Evolutionary conservation across 1,284 basidiomycete genomes (phyloP), one percentile per base, ranked within the genome.

Genomic region (Rhodotorula mucilaginosa): DNA sequence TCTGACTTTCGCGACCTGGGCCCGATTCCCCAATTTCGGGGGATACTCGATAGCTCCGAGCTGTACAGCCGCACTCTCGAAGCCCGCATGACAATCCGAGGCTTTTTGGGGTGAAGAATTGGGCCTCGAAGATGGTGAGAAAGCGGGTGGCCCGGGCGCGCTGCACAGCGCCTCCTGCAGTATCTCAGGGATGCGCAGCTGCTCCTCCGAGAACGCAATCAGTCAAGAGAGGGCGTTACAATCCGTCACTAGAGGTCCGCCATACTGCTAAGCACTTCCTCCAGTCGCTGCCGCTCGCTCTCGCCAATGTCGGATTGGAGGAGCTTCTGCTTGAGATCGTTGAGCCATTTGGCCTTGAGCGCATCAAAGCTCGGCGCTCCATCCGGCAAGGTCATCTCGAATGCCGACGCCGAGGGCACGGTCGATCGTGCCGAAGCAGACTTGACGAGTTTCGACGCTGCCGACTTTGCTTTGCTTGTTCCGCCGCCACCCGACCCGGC

Each of bases 261-360:
- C 62, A 63, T 29, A 15, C 51, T 48, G 26, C 26, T 26, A 12
- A 64, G 19, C 5, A 44, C 62, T 63, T 64, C 63, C 58, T 60
- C 62, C 23, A 69, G 51, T 63, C 68, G 60, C 44, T 18, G 49
- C 58, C 63, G 48, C 51, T 69, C 68, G 29, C 21, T 59, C 19
- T 39, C 56, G 18, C 59, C 57, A 13, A 49, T 21, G 15, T 49
- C 46, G 21, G 44, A 18, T 16, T 64, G 31, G 46, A 15, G 29
- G 46, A 69, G 52, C 18, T 49, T 52, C 6, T n/a, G 29, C 44
- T 34, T 23, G 58, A 69, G 57, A 12, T 64, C 52, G n/a, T 48
- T 46, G 7, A 57, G n/a, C 44, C 64, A 64, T 51, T 46, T 39
- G 18, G 15, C 46, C 44, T 61, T 69, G 58, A 64, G 51, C 58